Conservation (phyloP, 1,284 basidiomycete species). For the Tilletia horrida region DNA sequence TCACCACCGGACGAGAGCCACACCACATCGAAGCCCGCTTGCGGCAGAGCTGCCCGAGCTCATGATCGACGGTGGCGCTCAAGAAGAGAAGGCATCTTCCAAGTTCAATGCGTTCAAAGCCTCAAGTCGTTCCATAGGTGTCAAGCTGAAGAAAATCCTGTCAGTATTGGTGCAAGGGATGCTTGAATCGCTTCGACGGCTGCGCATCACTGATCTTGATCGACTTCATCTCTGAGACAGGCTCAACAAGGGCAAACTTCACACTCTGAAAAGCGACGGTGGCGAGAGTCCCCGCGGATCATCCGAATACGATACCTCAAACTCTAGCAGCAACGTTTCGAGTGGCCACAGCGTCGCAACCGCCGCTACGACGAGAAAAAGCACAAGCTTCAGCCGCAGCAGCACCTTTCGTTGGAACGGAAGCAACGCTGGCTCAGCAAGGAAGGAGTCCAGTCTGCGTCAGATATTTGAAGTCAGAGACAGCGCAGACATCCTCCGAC, state of each 20-base stretch:
- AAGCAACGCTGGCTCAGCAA: background rate
- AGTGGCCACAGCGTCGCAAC: background rate
- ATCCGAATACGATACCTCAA: constrained; percentile 6
- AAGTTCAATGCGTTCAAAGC: constrained; percentile 13
- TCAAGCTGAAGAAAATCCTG: background rate
- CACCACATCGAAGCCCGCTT: background rate
- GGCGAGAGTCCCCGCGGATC: background rate
- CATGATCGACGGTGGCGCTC: background rate
- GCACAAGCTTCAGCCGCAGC: constrained; percentile 12
- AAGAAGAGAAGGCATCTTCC: background rate
- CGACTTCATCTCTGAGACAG: background rate
- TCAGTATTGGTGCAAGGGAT: too few species aligned
- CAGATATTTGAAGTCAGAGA: constrained; percentile 1
- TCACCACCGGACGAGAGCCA: too few species aligned
- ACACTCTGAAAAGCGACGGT: background rate
- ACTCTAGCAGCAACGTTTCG: background rate
- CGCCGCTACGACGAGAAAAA: background rate
- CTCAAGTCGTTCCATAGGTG: background rate
- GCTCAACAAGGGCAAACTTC: background rate
- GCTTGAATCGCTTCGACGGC: too few species aligned
- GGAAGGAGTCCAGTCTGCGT: background rate
- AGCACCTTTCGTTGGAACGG: constrained; percentile 9
- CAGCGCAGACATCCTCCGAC: background rate
- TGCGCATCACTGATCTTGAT: background rate
- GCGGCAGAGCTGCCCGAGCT: background rate